Conservation (phyloP, 768 basidiomycete species). For the Pulveroboletus sp. region DNA sequence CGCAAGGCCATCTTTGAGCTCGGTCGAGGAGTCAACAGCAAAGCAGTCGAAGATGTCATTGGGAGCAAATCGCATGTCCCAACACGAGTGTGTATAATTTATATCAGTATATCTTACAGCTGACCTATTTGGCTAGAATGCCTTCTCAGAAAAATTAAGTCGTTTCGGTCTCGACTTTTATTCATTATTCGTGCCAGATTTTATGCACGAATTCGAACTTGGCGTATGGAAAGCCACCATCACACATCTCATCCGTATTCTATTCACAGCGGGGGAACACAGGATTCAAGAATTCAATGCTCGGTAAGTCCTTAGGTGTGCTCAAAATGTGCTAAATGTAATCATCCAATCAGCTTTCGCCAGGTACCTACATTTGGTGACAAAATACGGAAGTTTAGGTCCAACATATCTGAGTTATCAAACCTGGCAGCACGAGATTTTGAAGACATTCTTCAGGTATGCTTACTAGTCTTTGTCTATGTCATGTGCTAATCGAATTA, state of each 20-base stretch:
- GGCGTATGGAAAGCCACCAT: conserved; percentile 30
- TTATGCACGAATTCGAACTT: conserved; percentile 36
- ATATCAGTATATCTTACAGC: background rate
- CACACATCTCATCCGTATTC: conserved; percentile 4
- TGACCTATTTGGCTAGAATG: conserved; percentile 21
- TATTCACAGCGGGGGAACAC: background rate
- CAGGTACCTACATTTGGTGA: conserved; percentile 32
- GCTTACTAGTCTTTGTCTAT: background rate
- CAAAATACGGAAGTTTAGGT: conserved; percentile 29
- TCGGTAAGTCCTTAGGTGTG: too few species aligned
- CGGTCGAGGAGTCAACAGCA: background rate
- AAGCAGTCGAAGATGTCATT: background rate
- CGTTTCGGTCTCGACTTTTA: conserved; percentile 29
- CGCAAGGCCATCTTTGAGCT: background rate
- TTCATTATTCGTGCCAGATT: conserved; percentile 26
- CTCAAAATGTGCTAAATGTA: too few species aligned
- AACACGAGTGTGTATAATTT: background rate
- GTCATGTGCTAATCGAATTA: background rate
- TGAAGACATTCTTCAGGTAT: conserved; percentile 37
- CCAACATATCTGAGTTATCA: conserved; percentile 32
- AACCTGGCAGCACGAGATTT: conserved; percentile 37
- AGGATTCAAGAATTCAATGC: conserved; percentile 22
- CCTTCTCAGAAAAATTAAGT: conserved; percentile 26
- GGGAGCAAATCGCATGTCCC: background rate
- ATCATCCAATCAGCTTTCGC: conserved; percentile 1